These are phyloP conservation scores for Penicillium capsulatum DNA, from an alignment of 2,329 filamentous ascomycete species.

Conservation along the genomic window DNA sequence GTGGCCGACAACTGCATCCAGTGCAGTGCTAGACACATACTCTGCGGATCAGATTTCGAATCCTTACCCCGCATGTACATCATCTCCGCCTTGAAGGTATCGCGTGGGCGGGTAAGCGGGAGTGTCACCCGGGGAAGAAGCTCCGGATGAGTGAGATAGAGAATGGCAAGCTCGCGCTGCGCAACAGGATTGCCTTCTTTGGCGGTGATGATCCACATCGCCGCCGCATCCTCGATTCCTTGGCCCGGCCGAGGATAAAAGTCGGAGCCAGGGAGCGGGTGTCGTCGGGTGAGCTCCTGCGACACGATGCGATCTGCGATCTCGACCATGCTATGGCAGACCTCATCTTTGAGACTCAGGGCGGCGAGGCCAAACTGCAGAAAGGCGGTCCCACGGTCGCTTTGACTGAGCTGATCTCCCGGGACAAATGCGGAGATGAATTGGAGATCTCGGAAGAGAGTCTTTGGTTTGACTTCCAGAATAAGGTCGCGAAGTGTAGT, in stretches of 20 bases:
- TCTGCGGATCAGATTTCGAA: conserved; percentile 71
- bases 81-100: conserved; percentile 85
- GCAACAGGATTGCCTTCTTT: conserved; percentile 86
- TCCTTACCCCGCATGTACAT: conserved; percentile 64
- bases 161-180: conserved; percentile 86
- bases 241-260: conserved; percentile 29
- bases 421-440: conserved; percentile 62
- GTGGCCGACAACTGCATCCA: conserved; percentile 91
- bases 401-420: conserved; percentile 54
- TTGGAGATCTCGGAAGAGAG: conserved; percentile 75
- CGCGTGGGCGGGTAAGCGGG: conserved; percentile 75
- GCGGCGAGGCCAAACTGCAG: conserved; percentile 86
- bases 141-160: conserved; percentile 89
- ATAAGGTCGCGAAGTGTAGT: conserved; percentile 65
- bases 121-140: conserved; percentile 73
- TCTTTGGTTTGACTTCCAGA: conserved; percentile 68
- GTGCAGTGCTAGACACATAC: conserved; percentile 92
- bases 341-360: conserved; percentile 80
- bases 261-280: conserved; percentile 29
- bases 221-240: conserved; percentile 67
- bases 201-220: conserved; percentile 88
- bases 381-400: conserved; percentile 69
- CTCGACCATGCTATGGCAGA: conserved; percentile 78
- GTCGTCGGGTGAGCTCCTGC: conserved; percentile 45
- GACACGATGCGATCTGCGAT: conserved; percentile 66